Percentiles rank a stretch among this genome's conserved stretches.
These are phyloP conservation scores for Zymoseptoria brevis DNA, from an alignment of 2,329 filamentous ascomycete species.

Conservation along the genomic window DNA sequence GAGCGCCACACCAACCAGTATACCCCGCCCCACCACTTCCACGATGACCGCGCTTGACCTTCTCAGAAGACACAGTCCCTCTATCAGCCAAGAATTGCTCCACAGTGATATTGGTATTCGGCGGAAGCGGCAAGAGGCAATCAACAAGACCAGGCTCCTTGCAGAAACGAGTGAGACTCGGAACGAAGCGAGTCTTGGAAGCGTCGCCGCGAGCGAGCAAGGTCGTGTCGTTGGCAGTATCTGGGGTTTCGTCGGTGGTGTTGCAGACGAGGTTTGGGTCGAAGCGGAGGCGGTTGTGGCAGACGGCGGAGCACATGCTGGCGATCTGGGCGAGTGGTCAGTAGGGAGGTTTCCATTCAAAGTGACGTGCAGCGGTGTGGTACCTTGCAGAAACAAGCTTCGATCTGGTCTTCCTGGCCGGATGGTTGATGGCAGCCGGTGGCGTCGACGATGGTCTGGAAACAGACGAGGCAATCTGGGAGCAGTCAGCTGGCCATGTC, in stretches of 20 bases:
- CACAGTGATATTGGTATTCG: background rate
- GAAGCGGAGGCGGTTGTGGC: background rate
- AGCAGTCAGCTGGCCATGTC: background rate
- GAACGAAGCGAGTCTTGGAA: background rate
- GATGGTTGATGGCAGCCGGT: background rate
- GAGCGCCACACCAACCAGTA: background rate
- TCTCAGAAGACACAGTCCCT: background rate
- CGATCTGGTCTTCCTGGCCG: background rate
- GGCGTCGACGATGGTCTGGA: background rate
- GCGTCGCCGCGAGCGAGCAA: background rate
- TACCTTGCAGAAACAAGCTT: background rate
- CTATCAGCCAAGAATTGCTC: background rate
- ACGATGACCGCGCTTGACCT: background rate
- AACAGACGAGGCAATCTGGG: background rate
- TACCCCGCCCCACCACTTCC: background rate
- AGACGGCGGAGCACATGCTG: background rate
- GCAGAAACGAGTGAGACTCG: background rate
- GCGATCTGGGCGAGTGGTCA: background rate
- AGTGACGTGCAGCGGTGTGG: background rate
- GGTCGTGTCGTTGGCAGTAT: background rate
- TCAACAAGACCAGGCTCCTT: background rate
- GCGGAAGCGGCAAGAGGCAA: background rate
- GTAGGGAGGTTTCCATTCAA: background rate
- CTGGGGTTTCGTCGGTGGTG: background rate
- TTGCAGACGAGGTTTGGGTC: background rate